Evolutionary conservation across 768 basidiomycete species (phyloP), one percentile per base, ranked within the genome.

Genomic region (Boletus subparvulus): DNA sequence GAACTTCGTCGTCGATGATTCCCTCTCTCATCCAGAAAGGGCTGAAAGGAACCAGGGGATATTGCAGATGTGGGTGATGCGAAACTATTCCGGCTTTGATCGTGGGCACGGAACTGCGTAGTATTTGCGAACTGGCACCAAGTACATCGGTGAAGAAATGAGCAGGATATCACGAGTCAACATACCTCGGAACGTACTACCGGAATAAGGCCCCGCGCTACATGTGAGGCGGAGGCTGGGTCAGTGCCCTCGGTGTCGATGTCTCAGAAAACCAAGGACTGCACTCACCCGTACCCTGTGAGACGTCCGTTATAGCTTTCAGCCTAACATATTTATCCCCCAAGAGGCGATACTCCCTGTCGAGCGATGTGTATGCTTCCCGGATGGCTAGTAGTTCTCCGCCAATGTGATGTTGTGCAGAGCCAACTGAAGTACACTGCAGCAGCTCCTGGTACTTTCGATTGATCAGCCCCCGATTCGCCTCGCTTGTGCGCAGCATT

Each of bases 371-470:
- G 28, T 69, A 56, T 30, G 63, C 69, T 30, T 59, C 50, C 19
- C 55, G 66, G 30, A 50, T 19, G 9, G 50, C 13, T 6, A 57
- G 63, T 6, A 73, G 54, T 47, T 72, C 70, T 11, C 21, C 9
- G 13, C 16, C 7, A 4, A 70, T 40, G 26, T 62, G 61, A 11
- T 60, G 66, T 11, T 65, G 61, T 28, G 50, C 35, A 30, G 64
- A 55, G 32, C 54, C 63, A 17, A 32, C 37, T 14, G 61, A 56
- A 42, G 55, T 13, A 26, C 40, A 53, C 32, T 52, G 45, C 19
- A 73, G 21, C 13, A 72, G 37, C 0, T 73, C 65, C 42, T 71
- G 63, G 44, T 72, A 60, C 26, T 72, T 64, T 30, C 47, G 56
- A 47, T 47, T n/a, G 51, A 71, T 48, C n/a, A 46, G 26, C 2